These are phyloP conservation scores for Hansenula anomala DNA, from an alignment of 1,139 yeast genomes.

Conservation along the genomic window DNA sequence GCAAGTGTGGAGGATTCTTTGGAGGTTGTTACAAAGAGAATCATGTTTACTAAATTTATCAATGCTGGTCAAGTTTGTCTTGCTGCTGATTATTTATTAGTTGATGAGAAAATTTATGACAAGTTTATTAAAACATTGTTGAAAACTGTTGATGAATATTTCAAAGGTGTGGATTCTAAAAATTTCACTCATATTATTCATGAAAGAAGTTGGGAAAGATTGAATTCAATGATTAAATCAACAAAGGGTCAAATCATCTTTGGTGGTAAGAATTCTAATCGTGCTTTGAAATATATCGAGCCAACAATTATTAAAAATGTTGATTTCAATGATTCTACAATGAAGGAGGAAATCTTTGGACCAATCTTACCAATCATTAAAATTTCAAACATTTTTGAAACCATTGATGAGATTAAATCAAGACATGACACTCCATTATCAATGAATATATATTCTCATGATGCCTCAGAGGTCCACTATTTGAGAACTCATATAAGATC, in stretches of 20 bases:
- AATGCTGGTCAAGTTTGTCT: slow-evolving; percentile 91
- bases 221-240: slow-evolving; percentile 38
- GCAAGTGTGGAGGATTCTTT: slow-evolving; percentile 41
- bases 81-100: slow-evolving; percentile 77
- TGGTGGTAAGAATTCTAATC: slow-evolving; percentile 20
- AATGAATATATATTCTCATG: slow-evolving; percentile 63
- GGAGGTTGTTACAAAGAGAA: slow-evolving; percentile 52
- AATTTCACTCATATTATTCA: slow-evolving; percentile 66
- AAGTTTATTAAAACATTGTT: slow-evolving; percentile 34
- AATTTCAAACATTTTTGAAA: slow-evolving; percentile 45
- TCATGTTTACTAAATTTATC: slow-evolving; percentile 72
- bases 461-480: slow-evolving; percentile 44
- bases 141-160: slow-evolving; percentile 37
- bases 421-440: slow-evolving; percentile 84
- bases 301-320: slow-evolving; percentile 72
- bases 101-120: slow-evolving; percentile 53
- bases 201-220: slow-evolving; percentile 49
- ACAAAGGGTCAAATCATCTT: slow-evolving; percentile 49
- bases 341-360: slow-evolving; percentile 80
- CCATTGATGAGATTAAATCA: slow-evolving; percentile 42
- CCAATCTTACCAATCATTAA: slow-evolving; percentile 76
- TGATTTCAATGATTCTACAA: slow-evolving; percentile 59
- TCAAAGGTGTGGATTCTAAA: slow-evolving; percentile 32
- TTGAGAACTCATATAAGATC: slow-evolving; percentile 58
- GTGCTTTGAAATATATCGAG: slow-evolving; percentile 48